phyloP scores from a whole-genome alignment of 192 early-diverging fungal genomes.

The Pilaira anomala region DNA sequence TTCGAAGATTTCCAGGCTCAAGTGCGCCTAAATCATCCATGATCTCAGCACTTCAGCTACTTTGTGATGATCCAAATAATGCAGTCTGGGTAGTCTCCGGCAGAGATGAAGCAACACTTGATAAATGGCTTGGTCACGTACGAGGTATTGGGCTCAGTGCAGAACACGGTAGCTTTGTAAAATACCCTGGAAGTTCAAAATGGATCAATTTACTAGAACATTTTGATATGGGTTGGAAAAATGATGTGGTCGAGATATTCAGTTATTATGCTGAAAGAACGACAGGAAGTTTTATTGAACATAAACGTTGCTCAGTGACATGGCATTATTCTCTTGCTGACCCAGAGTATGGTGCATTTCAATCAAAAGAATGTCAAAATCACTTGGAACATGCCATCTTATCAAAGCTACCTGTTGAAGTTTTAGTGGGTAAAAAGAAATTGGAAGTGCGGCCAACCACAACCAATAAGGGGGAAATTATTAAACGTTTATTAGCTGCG shows the following conservation, averaged over 20 bases:
- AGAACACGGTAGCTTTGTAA: conserved; percentile 95
- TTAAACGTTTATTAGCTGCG: conserved; percentile 72
- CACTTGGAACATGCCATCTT: conserved; percentile 89
- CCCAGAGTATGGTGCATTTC: conserved; percentile 93
- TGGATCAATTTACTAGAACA: conserved; percentile 73
- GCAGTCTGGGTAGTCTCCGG: conserved; percentile 91
- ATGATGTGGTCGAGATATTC: conserved; percentile 90
- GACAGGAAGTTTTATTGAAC: conserved; percentile 88
- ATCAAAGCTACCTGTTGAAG: conserved; percentile 92
- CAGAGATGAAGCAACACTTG: conserved; percentile 79
- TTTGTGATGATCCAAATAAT: conserved; percentile 79
- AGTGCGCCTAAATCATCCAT: conserved; percentile 80
- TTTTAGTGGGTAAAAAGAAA: conserved; percentile 95
- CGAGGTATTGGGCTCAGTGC: conserved; percentile 79
- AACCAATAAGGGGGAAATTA: conserved; percentile 97
- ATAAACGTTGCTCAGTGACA: conserved; percentile 88
- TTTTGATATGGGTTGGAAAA: conserved; percentile 90
- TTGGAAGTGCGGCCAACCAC: conserved; percentile 90
- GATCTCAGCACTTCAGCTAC: conserved; percentile 65
- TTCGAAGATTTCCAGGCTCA: conserved; percentile 76
- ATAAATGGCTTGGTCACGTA: conserved; percentile 80
- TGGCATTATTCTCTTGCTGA: conserved; percentile 98
- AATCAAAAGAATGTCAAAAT: conserved; percentile 96
- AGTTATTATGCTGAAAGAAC: conserved; percentile 95
- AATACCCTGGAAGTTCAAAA: conserved; percentile 68